Conservation (phyloP, 1,284 basidiomycete genomes). For the Phenoliferia sp. region DNA sequence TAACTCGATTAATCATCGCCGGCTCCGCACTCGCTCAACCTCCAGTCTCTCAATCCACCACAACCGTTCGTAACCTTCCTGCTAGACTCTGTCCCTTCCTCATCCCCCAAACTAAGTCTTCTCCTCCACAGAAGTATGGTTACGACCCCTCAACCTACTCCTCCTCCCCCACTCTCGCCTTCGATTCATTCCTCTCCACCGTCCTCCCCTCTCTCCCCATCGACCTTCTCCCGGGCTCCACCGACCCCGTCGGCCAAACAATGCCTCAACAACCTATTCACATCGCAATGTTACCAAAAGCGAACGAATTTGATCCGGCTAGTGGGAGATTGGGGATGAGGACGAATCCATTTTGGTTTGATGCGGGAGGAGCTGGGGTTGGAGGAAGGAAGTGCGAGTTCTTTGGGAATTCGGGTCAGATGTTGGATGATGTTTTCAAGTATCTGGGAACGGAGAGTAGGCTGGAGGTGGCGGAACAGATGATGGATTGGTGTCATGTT, state of each 20-base stretch:
- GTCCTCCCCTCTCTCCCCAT: slow-evolving; percentile 66
- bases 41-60: slow-evolving; percentile 46
- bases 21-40: slow-evolving; percentile 73
- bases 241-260: slow-evolving; percentile 80
- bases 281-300: slow-evolving; percentile 76
- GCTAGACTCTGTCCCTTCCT: background rate
- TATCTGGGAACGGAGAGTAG: slow-evolving; percentile 59
- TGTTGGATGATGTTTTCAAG: slow-evolving; percentile 90
- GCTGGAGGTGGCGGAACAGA: slow-evolving; percentile 69
- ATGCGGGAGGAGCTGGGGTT: too few relatives aligned
- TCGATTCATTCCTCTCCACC: slow-evolving; percentile 69
- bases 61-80: slow-evolving; percentile 13
- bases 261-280: slow-evolving; percentile 93
- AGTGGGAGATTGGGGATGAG: slow-evolving; percentile 69
- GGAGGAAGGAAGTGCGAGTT: slow-evolving; percentile 47
- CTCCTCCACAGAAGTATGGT: slow-evolving; percentile 50
- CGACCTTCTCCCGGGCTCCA: slow-evolving; percentile 76
- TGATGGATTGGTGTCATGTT: slow-evolving; percentile 88
- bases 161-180: slow-evolving; percentile 63
- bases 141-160: slow-evolving; percentile 61
- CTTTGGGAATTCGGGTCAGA: slow-evolving; percentile 82
- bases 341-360: slow-evolving; percentile 87
- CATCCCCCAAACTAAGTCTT: too few relatives aligned
- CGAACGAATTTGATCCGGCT: slow-evolving; percentile 55
- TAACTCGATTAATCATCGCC: slow-evolving; percentile 76